Conservation (phyloP, 1,284 basidiomycete species). For the Ustilago tritici region DNA sequence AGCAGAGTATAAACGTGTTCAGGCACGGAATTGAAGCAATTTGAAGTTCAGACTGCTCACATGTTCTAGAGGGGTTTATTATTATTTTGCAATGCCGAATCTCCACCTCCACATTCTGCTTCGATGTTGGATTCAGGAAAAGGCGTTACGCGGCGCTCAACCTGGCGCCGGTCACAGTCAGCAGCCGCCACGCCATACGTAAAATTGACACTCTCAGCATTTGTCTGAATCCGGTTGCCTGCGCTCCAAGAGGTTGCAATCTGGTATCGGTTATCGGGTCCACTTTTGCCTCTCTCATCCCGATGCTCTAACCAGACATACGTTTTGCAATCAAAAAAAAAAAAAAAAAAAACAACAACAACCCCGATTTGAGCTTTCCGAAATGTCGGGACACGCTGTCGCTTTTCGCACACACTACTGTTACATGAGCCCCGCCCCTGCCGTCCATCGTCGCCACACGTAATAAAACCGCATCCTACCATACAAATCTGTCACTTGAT, state of each 20-base stretch:
- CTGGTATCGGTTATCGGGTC: no score
- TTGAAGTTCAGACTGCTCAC: conserved; percentile 5
- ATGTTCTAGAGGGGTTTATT: background rate
- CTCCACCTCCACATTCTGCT: background rate
- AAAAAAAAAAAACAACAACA: no score
- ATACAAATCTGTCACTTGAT: no score
- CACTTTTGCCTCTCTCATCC: no score
- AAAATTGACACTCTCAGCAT: background rate
- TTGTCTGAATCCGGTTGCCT: no score
- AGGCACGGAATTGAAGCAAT: background rate
- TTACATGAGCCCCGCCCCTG: no score
- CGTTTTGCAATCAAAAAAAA: no score
- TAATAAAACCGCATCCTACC: no score
- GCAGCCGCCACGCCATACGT: background rate
- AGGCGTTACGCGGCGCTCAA: conserved; percentile 3
- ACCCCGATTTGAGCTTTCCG: background rate
- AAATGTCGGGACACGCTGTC: background rate
- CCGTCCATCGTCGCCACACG: no score
- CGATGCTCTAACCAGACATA: no score
- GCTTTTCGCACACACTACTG: no score
- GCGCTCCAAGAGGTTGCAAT: no score
- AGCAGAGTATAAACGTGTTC: background rate
- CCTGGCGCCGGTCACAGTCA: background rate
- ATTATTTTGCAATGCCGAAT: background rate
- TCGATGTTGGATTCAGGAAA: background rate